These are phyloP conservation scores for Sporothrix pallida DNA, from an alignment of 2,329 filamentous ascomycete genomes.

Conservation along the genomic window DNA sequence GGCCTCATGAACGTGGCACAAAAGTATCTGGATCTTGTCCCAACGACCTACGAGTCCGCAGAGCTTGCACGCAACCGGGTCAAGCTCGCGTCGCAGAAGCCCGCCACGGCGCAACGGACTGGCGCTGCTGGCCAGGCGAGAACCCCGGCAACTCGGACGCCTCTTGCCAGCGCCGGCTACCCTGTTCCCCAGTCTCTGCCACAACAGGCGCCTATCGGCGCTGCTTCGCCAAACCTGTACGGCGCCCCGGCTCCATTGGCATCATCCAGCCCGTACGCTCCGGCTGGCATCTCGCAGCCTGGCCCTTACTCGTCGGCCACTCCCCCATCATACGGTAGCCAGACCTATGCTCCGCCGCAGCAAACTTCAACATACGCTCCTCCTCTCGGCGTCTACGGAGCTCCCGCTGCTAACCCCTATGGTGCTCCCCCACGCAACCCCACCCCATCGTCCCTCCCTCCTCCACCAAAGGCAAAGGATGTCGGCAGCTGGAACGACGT, in stretches of 20 bases:
- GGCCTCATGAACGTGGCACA: constrained; percentile 86
- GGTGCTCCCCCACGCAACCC: constrained; percentile 60
- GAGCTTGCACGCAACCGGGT: constrained; percentile 86
- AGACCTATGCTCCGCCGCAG: constrained; percentile 48
- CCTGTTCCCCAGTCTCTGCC: constrained; percentile 52
- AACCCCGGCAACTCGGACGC: constrained; percentile 21
- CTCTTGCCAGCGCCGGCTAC: constrained; percentile 46
- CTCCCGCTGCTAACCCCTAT: constrained; percentile 44
- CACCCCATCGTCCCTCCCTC: constrained; percentile 67
- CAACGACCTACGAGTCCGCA: constrained; percentile 80
- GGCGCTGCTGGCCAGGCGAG: background rate
- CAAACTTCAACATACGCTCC: constrained; percentile 39
- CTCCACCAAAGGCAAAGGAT: constrained; percentile 73
- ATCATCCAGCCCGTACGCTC: constrained; percentile 48
- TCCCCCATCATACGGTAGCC: constrained; percentile 36
- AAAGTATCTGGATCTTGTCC: constrained; percentile 88
- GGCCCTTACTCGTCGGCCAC: constrained; percentile 57
- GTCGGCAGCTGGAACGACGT: constrained; percentile 93
- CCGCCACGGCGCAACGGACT: constrained; percentile 43
- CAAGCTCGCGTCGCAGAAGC: constrained; percentile 76
- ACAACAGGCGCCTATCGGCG: constrained; percentile 3
- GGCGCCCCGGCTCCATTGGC: constrained; percentile 41
- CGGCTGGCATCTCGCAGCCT: constrained; percentile 42
- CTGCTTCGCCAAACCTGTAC: constrained; percentile 45
- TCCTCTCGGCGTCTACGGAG: constrained; percentile 50